Conservation (phyloP, 768 basidiomycete species). For the Dentipellis fragilis region DNA sequence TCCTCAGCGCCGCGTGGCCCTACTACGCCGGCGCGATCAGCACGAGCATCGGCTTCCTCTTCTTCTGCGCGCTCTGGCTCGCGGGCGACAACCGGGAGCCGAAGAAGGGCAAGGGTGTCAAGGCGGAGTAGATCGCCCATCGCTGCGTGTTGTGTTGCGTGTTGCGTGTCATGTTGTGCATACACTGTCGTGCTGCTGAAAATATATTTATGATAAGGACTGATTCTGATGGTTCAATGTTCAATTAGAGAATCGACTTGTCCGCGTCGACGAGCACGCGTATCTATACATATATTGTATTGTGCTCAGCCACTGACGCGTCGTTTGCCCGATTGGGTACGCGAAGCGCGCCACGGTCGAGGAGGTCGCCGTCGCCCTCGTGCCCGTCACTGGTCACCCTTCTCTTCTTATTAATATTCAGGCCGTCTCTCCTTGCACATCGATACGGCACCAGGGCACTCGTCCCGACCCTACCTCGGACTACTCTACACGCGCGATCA, state of each 20-base stretch:
- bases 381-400: no score
- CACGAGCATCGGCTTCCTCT: constrained; percentile 74
- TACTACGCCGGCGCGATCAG: constrained; percentile 90
- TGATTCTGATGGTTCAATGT: neutral
- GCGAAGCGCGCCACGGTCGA: no score
- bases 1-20: constrained; percentile 92
- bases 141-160: neutral
- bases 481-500: no score
- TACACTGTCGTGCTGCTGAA: neutral
- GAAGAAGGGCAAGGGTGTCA: constrained; percentile 32
- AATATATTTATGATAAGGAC: neutral
- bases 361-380: no score
- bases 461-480: no score
- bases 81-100: constrained; percentile 68
- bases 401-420: no score
- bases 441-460: no score
- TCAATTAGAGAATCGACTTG: neutral
- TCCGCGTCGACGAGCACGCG: no score
- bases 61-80: constrained; percentile 85
- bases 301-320: no score
- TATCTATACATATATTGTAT: no score
- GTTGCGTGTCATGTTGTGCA: neutral
- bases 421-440: no score
- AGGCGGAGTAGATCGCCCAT: constrained; percentile 19
- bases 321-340: no score